phyloP scores from a whole-genome alignment of 2,329 filamentous ascomycete genomes.

The Cladosporium colombiae region DNA sequence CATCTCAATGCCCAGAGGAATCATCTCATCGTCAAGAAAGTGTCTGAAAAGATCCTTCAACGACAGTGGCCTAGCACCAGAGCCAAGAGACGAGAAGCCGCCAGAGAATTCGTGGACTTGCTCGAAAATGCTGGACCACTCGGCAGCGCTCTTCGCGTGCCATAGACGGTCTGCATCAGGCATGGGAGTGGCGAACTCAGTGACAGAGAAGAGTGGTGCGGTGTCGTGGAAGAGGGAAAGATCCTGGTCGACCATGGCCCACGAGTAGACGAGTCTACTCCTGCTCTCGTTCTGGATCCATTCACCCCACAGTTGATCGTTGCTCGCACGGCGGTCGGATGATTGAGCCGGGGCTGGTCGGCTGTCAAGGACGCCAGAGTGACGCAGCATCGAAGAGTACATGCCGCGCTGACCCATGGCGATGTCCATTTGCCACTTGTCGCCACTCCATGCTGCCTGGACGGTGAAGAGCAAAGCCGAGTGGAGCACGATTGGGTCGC shows the following conservation, averaged over 20 bases:
- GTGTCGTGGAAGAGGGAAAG: conserved; percentile 67
- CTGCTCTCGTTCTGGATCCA: conserved; percentile 67
- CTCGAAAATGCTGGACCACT: conserved; percentile 63
- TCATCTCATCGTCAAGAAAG: conserved; percentile 65
- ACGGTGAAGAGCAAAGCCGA: conserved; percentile 68
- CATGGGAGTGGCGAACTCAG: conserved; percentile 65
- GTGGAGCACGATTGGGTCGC: conserved; percentile 64
- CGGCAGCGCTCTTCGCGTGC: conserved; percentile 58
- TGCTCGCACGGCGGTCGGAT: conserved; percentile 48
- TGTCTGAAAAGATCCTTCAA: conserved; percentile 67
- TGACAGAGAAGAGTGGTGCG: conserved; percentile 63
- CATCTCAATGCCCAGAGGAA: conserved; percentile 52
- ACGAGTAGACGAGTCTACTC: conserved; percentile 70
- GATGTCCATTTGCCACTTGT: conserved; percentile 78
- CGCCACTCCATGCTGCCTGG: conserved; percentile 70
- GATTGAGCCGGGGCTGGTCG: conserved; percentile 46
- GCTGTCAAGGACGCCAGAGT: conserved; percentile 65
- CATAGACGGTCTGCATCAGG: conserved; percentile 65
- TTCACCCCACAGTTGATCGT: conserved; percentile 60
- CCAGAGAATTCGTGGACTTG: conserved; percentile 58
- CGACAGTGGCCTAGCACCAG: conserved; percentile 57
- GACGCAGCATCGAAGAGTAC: conserved; percentile 72
- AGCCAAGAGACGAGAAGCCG: conserved; percentile 56
- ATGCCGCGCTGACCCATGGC: conserved; percentile 72
- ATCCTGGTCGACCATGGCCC: conserved; percentile 74